Base-by-base conservation (phyloP, 768 basidiomycete species). In the Lactarius sanguifluus region DNA sequence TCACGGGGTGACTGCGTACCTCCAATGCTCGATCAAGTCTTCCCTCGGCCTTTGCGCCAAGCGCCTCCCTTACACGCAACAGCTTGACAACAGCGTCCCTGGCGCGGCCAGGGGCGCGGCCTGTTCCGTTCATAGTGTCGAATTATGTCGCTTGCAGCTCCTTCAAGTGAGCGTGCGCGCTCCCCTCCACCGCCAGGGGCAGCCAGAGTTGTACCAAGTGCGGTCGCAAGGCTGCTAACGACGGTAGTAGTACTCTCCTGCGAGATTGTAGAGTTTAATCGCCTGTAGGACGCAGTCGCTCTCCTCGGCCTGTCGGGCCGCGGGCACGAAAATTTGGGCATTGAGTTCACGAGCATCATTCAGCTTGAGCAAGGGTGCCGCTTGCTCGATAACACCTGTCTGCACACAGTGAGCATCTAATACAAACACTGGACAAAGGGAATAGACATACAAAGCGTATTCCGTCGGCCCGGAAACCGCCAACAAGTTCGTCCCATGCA, bases 221-320 rank as follows among this genome's bases (percentile, higher is more conserved):
- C 92, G 63, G 87, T 86, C 16, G 94, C 93, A 41, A 98, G 88
- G 61, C 92, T 92, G 8, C 86, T 82, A 50, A 98, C 85, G 62
- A 98, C 96, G 30, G 92, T 93, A 16, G 84, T 78, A n/a, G 74
- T 95, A 94, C 69, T 96, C 91, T 40, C 92, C 92, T 1, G 96
- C 96, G 43, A 98, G 86, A 77, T 98, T 96, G 79, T 94, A 98
- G 54, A 99, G 80, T 74, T 95, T 94, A 79, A 98, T 94, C 3
- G 95, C 94, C 75, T 98, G 94, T 2, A 89, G 83, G 45, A 92
- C 82, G 38, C 91, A 89, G 72, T 93, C 88, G 72, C 94, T 94
- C 62, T 90, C 84, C 73, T 93, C 87, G 1, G 91, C 90, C 69
- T 92, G 83, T 36, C 83, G 83, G 0, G 96, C 96, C 0, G 96